phyloP scores from a whole-genome alignment of 345 rosid genomes.

The Salix arbutifolia region DNA sequence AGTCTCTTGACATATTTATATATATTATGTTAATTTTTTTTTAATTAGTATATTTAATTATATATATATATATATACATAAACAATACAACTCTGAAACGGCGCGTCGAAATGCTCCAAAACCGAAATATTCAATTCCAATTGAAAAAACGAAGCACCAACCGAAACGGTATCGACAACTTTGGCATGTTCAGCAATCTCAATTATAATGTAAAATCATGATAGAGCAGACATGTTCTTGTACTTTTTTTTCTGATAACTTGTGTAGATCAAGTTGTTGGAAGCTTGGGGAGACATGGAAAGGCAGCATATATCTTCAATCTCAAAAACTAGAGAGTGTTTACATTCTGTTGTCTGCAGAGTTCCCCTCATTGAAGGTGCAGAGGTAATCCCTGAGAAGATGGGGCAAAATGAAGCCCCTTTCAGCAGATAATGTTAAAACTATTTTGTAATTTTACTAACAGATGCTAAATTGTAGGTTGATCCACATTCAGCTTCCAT shows the following conservation, averaged over 20 bases:
- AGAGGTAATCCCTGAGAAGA: slow-evolving; percentile 32
- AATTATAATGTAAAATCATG: background rate
- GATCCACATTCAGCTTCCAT: slow-evolving; percentile 37
- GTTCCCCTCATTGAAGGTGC: slow-evolving; percentile 65
- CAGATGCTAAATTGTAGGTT: slow-evolving; percentile 29
- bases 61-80: too few relatives aligned
- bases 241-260: background rate
- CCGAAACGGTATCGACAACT: too few relatives aligned
- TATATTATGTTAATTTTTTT: too few relatives aligned
- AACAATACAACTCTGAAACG: too few relatives aligned
- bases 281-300: slow-evolving; percentile 73
- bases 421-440: background rate
- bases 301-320: slow-evolving; percentile 45
- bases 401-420: background rate
- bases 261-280: slow-evolving; percentile 49
- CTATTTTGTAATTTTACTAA: background rate
- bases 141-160: too few relatives aligned
- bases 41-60: too few relatives aligned
- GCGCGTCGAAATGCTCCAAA: too few relatives aligned
- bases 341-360: slow-evolving; percentile 56
- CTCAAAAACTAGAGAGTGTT: slow-evolving; percentile 46
- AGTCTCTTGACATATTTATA: too few relatives aligned
- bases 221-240: background rate
- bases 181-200: background rate
- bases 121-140: too few relatives aligned